Evolutionary conservation across 2,329 filamentous ascomycete genomes (phyloP), one percentile per base, ranked within the genome.

Genomic region (Trichophyton rubrum): DNA sequence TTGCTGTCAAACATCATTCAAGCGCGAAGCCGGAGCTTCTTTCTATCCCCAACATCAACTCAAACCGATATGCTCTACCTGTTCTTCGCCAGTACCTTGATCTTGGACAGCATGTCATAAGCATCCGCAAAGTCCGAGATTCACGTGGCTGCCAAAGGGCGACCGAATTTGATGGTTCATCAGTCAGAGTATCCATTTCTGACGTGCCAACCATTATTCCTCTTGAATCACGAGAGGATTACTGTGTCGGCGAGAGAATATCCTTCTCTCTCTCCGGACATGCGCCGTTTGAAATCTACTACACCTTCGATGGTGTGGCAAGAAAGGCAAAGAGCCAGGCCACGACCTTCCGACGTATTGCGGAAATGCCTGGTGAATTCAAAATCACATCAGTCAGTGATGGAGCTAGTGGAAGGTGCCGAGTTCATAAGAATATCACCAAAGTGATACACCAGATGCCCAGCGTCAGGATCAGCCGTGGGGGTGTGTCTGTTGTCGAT

Each of bases 211-310:
- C 88, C 5, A 95, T 97, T 67, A 89, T 91, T 62, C 85, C 92
- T 2, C 80, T 96, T 40, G 91, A 97, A 69, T 85, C 88, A 24
- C 85, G 88, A 63, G 81, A 81, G 15, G 89, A 99, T 75, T 96
- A 92, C 75, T 99, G 93, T 73, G 91, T 99, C 9, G 93, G 95
- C 65, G 93, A 99, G 73, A 87, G 91, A 59, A 87, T 99, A 65
- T 88, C 89, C 2, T 99, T 96, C 75, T 90, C 89, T 0, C 83
- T 99, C 4, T 89, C 90, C 1, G 95, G 93, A 51, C 88, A 89
- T 60, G 86, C 90, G 17, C 95, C 95, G 0, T 99, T 99, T 73
- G 89, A 92, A 51, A 87, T 99, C 51, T 87, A 86, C 72, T 99
- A 99, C 76, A 88, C 84, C 9, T 99, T 99, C 75, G 85, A 91